phyloP scores from a whole-genome alignment of 2,329 filamentous ascomycete genomes.

The Microdochium nivale region DNA sequence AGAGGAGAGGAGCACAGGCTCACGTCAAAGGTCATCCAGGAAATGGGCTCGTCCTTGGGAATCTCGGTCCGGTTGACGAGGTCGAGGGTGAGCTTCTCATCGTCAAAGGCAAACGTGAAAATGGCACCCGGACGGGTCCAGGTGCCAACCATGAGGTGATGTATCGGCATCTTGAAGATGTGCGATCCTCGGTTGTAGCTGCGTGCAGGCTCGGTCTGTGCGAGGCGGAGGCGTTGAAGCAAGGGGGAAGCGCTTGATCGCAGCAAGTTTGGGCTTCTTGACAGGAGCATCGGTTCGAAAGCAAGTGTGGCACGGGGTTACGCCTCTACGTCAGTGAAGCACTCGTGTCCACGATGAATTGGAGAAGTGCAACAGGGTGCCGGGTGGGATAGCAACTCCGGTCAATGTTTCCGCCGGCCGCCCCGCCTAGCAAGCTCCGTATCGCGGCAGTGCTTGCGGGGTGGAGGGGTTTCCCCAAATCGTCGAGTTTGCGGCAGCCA shows the following conservation, averaged over 20 bases:
- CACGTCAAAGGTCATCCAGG: conserved; percentile 89
- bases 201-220: not conserved
- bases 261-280: not conserved
- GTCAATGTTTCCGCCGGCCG: not conserved
- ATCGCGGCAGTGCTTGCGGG: not conserved
- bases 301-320: not conserved
- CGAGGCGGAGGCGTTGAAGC: not conserved
- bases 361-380: no score
- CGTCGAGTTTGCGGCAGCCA: not conserved
- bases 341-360: no score
- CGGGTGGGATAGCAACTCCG: not conserved
- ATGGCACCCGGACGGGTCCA: conserved; percentile 88
- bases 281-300: not conserved
- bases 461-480: not conserved
- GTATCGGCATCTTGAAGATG: conserved; percentile 56
- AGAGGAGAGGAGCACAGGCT: conserved; percentile 20
- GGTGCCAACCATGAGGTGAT: conserved; percentile 87
- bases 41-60: conserved; percentile 76
- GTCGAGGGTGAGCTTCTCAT: conserved; percentile 65
- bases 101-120: conserved; percentile 82
- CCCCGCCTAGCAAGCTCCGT: not conserved
- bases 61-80: conserved; percentile 76
- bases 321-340: not conserved
- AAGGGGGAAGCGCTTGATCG: no score
- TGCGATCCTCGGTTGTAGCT: conserved; percentile 56